Evolutionary conservation across 257 asterid genomes (phyloP).

Genomic region (Misopates orontium): DNA sequence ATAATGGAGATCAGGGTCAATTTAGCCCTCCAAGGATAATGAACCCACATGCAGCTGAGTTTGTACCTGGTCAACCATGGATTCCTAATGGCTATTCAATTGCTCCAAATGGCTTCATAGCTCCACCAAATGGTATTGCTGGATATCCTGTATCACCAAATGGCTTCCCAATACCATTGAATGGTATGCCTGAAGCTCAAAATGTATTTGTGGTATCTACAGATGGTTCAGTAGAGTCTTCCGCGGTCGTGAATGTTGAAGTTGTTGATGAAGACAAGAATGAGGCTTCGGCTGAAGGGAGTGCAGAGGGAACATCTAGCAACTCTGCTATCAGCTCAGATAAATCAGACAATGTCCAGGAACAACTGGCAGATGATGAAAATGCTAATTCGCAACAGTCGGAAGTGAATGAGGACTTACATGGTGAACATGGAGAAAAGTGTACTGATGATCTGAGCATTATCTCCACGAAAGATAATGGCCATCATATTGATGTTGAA

Average conservation of each 20-base stretch:
- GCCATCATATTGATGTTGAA: constrained; percentile 31
- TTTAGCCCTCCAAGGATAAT: constrained; percentile 50
- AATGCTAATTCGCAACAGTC: constrained; percentile 26
- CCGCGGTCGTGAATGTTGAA: constrained; percentile 37
- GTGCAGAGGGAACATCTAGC: constrained; percentile 28
- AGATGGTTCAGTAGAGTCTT: constrained; percentile 45
- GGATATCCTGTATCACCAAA: constrained; percentile 41
- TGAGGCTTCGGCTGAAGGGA: constrained; percentile 32
- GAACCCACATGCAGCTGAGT: constrained; percentile 86
- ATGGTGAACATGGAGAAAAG: constrained; percentile 34
- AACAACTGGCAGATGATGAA: constrained; percentile 29
- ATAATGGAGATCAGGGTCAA: constrained; percentile 50
- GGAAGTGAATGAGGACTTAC: constrained; percentile 29
- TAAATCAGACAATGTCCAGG: constrained; percentile 23
- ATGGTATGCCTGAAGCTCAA: constrained; percentile 41
- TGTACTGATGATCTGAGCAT: constrained; percentile 28
- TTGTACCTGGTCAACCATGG: constrained; percentile 78
- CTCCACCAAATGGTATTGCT: constrained; percentile 47
- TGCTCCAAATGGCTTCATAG: constrained; percentile 60
- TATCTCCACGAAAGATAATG: constrained; percentile 33
- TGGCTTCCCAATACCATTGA: constrained; percentile 33
- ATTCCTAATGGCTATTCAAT: constrained; percentile 61
- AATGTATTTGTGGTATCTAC: constrained; percentile 40
- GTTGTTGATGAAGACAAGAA: constrained; percentile 30
- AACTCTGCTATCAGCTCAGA: constrained; percentile 17